Evolutionary conservation across 345 rosid species (phyloP).

Genomic region (Dovyalis caffra): DNA sequence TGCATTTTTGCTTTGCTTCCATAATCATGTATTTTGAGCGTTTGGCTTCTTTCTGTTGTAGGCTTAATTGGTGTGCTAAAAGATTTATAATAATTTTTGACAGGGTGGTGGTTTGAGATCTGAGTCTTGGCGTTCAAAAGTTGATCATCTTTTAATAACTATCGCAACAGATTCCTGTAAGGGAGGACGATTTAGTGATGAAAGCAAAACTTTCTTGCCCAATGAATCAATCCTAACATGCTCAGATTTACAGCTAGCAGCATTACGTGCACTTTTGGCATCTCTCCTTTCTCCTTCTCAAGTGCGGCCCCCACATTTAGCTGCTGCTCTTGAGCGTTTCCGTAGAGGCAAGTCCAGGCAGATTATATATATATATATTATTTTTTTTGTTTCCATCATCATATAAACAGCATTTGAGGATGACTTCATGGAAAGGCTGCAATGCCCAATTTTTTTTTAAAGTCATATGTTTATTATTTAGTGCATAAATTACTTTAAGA

Average conservation of each 20-base stretch:
- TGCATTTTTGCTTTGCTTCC: too few relatives aligned
- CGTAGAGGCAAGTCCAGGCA: slow-evolving; percentile 49
- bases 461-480: too few relatives aligned
- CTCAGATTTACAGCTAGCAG: slow-evolving; percentile 69
- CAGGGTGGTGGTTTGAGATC: slow-evolving; percentile 77
- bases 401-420: not conserved
- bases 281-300: slow-evolving; percentile 72
- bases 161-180: slow-evolving; percentile 56
- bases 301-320: slow-evolving; percentile 55
- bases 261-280: slow-evolving; percentile 66
- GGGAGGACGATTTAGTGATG: slow-evolving; percentile 51
- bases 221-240: slow-evolving; percentile 27
- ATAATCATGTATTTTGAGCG: too few relatives aligned
- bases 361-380: not conserved
- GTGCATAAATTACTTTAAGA: too few relatives aligned
- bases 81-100: slow-evolving; percentile 1
- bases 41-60: too few relatives aligned
- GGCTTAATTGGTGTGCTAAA: not conserved
- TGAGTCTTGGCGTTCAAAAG: slow-evolving; percentile 59
- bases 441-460: too few relatives aligned
- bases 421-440: not conserved
- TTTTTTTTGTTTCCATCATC: not conserved
- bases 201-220: slow-evolving; percentile 33
- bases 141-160: slow-evolving; percentile 58
- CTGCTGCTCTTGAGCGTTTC: slow-evolving; percentile 71